Conservation (phyloP, 1,284 basidiomycete genomes). For the Fomitopsis betulina region DNA sequence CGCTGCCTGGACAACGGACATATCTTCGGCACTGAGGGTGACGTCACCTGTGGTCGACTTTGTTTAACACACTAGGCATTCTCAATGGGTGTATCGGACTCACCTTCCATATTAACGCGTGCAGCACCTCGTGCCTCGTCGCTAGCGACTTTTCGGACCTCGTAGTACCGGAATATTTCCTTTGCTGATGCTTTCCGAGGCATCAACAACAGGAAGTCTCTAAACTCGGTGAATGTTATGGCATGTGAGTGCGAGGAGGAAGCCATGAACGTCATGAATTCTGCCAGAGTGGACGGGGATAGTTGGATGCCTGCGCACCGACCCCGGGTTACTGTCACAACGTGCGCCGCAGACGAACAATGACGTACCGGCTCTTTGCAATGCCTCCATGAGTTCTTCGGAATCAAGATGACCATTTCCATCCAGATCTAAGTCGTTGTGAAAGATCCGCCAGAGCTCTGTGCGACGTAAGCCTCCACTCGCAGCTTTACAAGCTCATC, state of each 20-base stretch:
- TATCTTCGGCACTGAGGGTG: conserved; percentile 68
- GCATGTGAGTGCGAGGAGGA: conserved; percentile 59
- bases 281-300: conserved; percentile 59
- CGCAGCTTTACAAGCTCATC: not conserved
- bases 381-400: conserved; percentile 64
- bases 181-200: conserved; percentile 76
- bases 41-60: conserved; percentile 57
- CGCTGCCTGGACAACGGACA: conserved; percentile 12
- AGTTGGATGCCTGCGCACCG: conserved; percentile 59
- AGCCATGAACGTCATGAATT: conserved; percentile 80
- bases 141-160: conserved; percentile 70
- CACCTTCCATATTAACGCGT: conserved; percentile 85
- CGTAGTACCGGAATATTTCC: conserved; percentile 87
- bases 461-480: conserved; percentile 15
- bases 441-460: conserved; percentile 90
- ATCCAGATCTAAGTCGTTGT: conserved; percentile 83
- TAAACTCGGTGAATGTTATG: conserved; percentile 84
- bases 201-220: conserved; percentile 85
- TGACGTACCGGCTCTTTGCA: conserved; percentile 67
- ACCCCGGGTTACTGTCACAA: conserved; percentile 13
- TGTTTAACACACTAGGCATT: conserved; percentile 1
- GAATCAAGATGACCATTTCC: conserved; percentile 79
- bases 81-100: not conserved
- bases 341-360: not conserved
- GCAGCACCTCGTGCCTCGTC: conserved; percentile 76